Base-by-base conservation (phyloP, 139 green algal genomes). In the Penium margaritaceum region DNA sequence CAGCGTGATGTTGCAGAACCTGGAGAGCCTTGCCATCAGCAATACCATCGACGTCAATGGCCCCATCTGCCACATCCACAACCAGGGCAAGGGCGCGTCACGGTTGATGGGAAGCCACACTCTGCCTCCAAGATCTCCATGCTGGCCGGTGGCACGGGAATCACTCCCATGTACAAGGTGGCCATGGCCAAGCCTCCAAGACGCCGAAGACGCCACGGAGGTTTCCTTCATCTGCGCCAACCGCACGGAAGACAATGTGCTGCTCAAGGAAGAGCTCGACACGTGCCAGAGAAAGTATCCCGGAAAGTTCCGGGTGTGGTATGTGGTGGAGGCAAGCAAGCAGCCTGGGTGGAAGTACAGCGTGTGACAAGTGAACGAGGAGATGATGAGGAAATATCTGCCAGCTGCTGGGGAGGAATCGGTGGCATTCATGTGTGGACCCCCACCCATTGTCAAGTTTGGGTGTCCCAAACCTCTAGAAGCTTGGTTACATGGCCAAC, bases 161-260 rank as follows among this genome's bases (percentile, higher is more conserved):
- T 89, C 74, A 89, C 84, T 38, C 85, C 72, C 60, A 63, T 74
- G 24, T 65, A 70, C 34, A 78, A 88, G 69, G 82, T 94, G 33
- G 35, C 41, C 72, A 84, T 88, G 21, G 78, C 85, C 88, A 12
- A 72, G 95, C 29, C 75, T 94, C 19, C 83, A 85, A 54, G 84
- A 97, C 79, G 51, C 83, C 3, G 64, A 88, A 35, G 92, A 96
- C 79, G 66, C 53, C 24, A 97, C 90, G 0, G 60, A 85, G 80
- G 77, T 96, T 9, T 75, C 64, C 39, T 86, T 98, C 27, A 39
- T 98, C 47, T 97, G 90, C 67, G 91, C 90, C 78, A 98, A 97
- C 81, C 67, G 81, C 39, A 89, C 74, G 2, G 84, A 89, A 61
- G 87, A 90, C 34, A 93, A 98, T 84, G 96, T 98, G 65, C 81